Percentiles rank a stretch among this genome's conserved stretches.
Evolutionary conservation across 371 early-diverging fungal genomes (phyloP).

Genomic region (Choanephora cucurbitarum): DNA sequence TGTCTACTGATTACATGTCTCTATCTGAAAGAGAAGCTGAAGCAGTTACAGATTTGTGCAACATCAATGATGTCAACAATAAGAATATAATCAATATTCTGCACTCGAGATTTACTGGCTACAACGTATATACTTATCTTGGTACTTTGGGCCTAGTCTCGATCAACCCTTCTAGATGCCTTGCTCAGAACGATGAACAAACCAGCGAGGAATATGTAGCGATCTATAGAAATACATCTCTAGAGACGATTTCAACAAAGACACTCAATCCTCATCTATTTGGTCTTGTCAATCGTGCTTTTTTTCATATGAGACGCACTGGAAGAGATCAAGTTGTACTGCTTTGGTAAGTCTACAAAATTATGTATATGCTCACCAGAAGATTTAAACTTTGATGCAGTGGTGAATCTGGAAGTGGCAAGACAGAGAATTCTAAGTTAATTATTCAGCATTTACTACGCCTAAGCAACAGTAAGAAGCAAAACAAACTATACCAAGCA

Average conservation of each 20-base stretch:
- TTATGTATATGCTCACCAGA: no score
- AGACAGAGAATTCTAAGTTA: conserved; percentile 65
- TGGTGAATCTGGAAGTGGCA: conserved; percentile 85
- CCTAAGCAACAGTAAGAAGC: conserved; percentile 70
- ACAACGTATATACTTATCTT: conserved; percentile 57
- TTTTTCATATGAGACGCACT: conserved; percentile 76
- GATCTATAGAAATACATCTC: conserved; percentile 56
- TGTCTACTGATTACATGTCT: no score
- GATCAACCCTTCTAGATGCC: conserved; percentile 49
- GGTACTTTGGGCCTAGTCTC: conserved; percentile 56
- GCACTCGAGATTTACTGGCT: conserved; percentile 27
- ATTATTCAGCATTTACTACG: conserved; percentile 66
- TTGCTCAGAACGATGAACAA: conserved; percentile 53
- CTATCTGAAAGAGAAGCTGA: no score
- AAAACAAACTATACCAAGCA: conserved; percentile 67
- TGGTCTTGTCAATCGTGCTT: conserved; percentile 62
- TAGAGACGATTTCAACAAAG: conserved; percentile 38
- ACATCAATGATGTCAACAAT: no score
- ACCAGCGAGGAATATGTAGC: conserved; percentile 69
- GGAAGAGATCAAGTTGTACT: conserved; percentile 77
- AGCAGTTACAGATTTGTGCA: no score
- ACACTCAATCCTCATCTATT: conserved; percentile 77
- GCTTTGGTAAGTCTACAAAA: conserved; percentile 39
- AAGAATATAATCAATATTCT: not conserved
- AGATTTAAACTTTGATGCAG: conserved; percentile 34